A percentile compares a stretch with the other conserved stretches of the same genome.
phyloP scores from a whole-genome alignment of 257 asterid genomes.

The Solanum chiquidenum region DNA sequence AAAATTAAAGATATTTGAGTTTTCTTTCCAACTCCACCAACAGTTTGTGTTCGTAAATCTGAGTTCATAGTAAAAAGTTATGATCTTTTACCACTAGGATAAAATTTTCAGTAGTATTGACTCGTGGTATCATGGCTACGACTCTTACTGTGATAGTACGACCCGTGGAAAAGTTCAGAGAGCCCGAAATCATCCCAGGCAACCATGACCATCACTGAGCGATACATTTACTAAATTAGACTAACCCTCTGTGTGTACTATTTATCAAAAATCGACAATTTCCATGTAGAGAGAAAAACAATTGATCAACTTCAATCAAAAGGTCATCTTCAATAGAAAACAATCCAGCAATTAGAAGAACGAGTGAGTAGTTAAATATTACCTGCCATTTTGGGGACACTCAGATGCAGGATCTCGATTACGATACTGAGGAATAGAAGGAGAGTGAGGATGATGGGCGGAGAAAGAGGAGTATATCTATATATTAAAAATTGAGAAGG shows the following conservation, averaged over 20 bases:
- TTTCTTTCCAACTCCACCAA: background rate
- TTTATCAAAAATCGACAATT: background rate
- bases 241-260: background rate
- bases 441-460: background rate
- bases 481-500: conserved; percentile 55
- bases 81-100: background rate
- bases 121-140: background rate
- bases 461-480: background rate
- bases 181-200: background rate
- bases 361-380: background rate
- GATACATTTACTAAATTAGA: background rate
- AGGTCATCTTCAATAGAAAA: background rate
- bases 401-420: background rate
- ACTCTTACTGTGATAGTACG: background rate
- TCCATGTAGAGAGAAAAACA: background rate
- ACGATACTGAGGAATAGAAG: background rate
- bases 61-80: background rate
- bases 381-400: background rate
- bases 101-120: background rate
- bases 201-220: background rate
- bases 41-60: background rate
- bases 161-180: background rate
- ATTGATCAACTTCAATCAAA: background rate
- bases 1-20: background rate
- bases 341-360: background rate